Conservation (phyloP, 495 filamentous ascomycete genomes). For the Hypoxylon cercidicola region DNA sequence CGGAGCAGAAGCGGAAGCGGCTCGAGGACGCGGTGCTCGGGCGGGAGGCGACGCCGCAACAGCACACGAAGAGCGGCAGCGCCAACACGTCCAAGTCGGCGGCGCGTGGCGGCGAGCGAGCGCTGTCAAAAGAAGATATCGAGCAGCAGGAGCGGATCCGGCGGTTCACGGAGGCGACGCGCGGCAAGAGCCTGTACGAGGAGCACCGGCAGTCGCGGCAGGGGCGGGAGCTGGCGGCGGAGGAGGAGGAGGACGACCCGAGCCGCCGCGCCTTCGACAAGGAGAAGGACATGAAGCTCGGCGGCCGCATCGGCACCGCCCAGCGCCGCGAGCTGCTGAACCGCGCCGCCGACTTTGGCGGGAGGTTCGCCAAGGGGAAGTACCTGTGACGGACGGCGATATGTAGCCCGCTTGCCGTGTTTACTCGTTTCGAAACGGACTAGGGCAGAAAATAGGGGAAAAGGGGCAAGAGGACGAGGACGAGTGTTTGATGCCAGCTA, state of each 20-base stretch:
- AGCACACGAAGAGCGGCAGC: background rate
- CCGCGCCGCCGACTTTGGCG: constrained; percentile 83
- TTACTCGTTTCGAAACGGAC: too few species aligned
- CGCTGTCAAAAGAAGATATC: constrained; percentile 54
- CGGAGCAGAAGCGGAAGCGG: constrained; percentile 84
- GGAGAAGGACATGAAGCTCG: constrained; percentile 92
- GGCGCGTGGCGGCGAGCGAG: background rate
- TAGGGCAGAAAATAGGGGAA: background rate
- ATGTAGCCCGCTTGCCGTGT: too few species aligned
- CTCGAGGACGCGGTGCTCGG: constrained; percentile 89
- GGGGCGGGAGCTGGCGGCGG: constrained; percentile 15
- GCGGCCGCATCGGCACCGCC: constrained; percentile 74
- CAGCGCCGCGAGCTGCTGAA: constrained; percentile 84
- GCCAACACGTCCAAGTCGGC: background rate
- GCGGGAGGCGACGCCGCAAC: constrained; percentile 51
- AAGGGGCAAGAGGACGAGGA: background rate
- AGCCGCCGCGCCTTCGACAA: constrained; percentile 87
- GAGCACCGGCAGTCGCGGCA: constrained; percentile 60
- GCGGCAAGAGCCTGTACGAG: constrained; percentile 72
- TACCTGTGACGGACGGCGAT: constrained; percentile 65
- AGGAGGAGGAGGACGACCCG: constrained; percentile 87
- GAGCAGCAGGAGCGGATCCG: constrained; percentile 48
- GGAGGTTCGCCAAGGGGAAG: constrained; percentile 80
- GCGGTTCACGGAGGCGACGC: constrained; percentile 57
- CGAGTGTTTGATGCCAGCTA: background rate